phyloP scores from a whole-genome alignment of 148 eudicot genomes.

The Silene latifolia region DNA sequence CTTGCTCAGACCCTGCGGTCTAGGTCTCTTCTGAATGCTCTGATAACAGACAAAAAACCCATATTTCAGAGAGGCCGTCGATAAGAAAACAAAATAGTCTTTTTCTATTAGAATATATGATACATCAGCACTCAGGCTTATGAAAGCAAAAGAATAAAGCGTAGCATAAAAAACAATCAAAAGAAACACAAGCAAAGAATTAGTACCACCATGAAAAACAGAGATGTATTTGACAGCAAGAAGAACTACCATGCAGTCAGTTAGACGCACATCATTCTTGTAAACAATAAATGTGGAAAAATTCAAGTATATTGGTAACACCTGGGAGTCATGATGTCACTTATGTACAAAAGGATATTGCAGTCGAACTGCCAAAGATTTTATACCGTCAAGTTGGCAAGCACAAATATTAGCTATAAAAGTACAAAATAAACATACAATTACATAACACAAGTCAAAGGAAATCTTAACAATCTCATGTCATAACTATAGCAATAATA shows the following conservation, averaged over 20 bases:
- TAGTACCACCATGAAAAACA: neutral
- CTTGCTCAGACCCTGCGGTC: conserved; percentile 22
- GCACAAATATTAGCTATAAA: neutral
- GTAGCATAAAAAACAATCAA: neutral
- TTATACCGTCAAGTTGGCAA: neutral
- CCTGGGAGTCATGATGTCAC: too few relatives aligned
- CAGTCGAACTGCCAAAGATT: neutral
- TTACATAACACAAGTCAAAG: neutral
- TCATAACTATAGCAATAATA: neutral
- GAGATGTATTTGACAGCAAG: neutral
- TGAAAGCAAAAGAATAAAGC: neutral
- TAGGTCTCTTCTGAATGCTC: conserved; percentile 37
- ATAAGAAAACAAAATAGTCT: neutral
- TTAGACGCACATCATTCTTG: neutral
- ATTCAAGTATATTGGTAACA: too few relatives aligned
- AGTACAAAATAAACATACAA: neutral
- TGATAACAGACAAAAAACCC: conserved; percentile 30
- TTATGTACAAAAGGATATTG: too few relatives aligned
- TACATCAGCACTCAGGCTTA: neutral
- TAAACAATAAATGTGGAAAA: neutral
- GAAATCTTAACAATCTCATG: neutral
- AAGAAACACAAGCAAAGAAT: neutral
- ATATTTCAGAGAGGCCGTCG: conserved; percentile 6
- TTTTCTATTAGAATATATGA: neutral
- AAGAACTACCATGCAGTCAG: conserved; percentile 1